A percentile compares a stretch with the other conserved stretches of the same genome.
phyloP scores from a whole-genome alignment of 441 rosid species.

The Croton setiger region DNA sequence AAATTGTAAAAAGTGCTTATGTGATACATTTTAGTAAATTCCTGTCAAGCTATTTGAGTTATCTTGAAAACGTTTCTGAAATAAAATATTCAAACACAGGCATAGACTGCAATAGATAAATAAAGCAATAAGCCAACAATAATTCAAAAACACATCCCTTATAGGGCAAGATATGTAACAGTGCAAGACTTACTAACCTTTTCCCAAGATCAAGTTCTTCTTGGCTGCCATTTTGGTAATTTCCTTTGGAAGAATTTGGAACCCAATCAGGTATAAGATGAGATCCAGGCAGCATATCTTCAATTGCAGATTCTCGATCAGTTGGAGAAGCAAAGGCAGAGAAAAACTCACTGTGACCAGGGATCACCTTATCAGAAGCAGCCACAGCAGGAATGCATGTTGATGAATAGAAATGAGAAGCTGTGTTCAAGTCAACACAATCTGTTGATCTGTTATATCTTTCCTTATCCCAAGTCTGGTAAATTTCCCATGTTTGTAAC shows the following conservation, averaged over 20 bases:
- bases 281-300: slow-evolving; percentile 48
- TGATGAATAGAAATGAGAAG: slow-evolving; percentile 42
- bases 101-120: neutral
- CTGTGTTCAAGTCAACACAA: slow-evolving; percentile 40
- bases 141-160: neutral
- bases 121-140: neutral
- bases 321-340: slow-evolving; percentile 35
- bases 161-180: neutral
- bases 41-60: neutral
- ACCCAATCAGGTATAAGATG: slow-evolving; percentile 89
- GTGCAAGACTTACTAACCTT: slow-evolving; percentile 51
- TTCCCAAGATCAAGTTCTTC: slow-evolving; percentile 78
- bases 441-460: slow-evolving; percentile 34
- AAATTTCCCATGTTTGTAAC: slow-evolving; percentile 55
- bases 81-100: neutral
- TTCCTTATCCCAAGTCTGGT: slow-evolving; percentile 36
- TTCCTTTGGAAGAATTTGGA: slow-evolving; percentile 43
- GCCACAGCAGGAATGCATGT: slow-evolving; percentile 24
- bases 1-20: neutral
- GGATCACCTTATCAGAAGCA: slow-evolving; percentile 23
- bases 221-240: slow-evolving; percentile 31
- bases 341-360: slow-evolving; percentile 30
- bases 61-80: slow-evolving; percentile 3
- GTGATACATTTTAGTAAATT: neutral
- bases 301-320: slow-evolving; percentile 42